Conservation (phyloP, 345 rosid species). For the Hibiscus syriacus region DNA sequence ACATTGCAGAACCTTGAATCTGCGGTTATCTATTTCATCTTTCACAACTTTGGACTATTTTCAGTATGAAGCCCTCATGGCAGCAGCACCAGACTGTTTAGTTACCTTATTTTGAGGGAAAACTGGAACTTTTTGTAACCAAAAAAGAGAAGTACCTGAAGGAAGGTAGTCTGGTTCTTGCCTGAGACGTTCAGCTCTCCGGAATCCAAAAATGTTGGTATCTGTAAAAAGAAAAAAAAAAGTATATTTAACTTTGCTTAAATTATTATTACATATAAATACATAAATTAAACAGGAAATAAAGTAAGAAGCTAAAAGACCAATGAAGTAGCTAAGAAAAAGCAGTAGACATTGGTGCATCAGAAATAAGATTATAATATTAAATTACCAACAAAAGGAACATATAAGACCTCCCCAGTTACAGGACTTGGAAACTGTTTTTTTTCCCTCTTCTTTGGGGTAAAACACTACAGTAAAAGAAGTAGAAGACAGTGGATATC, state of each 20-base stretch:
- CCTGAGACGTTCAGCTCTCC: neutral
- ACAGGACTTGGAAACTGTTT: constrained; percentile 16
- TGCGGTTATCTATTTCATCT: neutral
- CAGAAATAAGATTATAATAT: constrained; percentile 5
- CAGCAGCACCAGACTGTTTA: neutral
- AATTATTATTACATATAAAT: neutral
- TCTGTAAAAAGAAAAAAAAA: constrained; percentile 9
- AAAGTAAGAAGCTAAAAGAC: neutral
- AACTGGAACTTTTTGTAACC: neutral
- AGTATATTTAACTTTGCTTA: neutral
- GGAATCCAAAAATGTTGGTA: neutral
- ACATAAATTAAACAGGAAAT: neutral
- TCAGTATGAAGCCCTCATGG: too few species aligned
- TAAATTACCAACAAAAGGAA: constrained; percentile 1
- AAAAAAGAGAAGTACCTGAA: constrained; percentile 19
- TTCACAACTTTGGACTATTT: neutral
- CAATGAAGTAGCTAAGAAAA: constrained; percentile 2
- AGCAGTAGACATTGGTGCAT: constrained; percentile 1
- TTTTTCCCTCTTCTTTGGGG: neutral
- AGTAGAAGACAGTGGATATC: neutral
- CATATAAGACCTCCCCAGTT: constrained; percentile 22
- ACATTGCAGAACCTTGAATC: neutral
- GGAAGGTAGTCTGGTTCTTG: constrained; percentile 8
- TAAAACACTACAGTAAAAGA: neutral
- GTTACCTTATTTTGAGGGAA: neutral